Base-by-base conservation (phyloP, 2,329 filamentous ascomycete species). In the Cryphonectria naterciae region DNA sequence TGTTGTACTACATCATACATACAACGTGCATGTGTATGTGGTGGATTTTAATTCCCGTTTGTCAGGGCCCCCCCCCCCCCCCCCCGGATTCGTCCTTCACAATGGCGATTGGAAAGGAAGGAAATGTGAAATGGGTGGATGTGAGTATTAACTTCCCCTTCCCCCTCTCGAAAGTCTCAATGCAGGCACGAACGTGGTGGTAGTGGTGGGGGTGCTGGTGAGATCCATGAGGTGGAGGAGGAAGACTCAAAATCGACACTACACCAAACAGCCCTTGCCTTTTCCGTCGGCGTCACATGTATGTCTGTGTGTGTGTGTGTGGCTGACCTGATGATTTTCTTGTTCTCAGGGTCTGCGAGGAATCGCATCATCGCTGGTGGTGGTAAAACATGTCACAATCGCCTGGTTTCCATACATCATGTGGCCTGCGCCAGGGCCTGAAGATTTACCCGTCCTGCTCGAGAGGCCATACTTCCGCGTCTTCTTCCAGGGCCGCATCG, bases 291-390 rank as follows among this genome's bases (percentile, higher is more conserved):
- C 22, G 56, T 32, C 43, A 3, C 68, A 83, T 91, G 74, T 89
- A 92, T 79, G 85, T 91, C 7, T 49, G 22, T 39, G 37, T 39
- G 10, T 39, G 37, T 39, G 8, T 72, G 87, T 91, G 75, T 92
- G 37, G 13, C n/a, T 68, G 39, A 68, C 39, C 19, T 32, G 17
- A 39, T 11, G 13, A 28, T 43, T n/a, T 41, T 43, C 37, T 62
- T 35, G 58, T 66, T 39, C 41, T 39, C 41, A 73, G 71, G 71
- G 71, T 58, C 71, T 73, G n/a, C 71, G 71, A 60, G 71, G 71
- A 49, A 73, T 73, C 41, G 71, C 71, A 67, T 73, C 71, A 39
- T 71, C 71, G 69, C 62, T 73, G 63, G 71, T 73, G 43, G 71
- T 73, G 19, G 61, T 73, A 25, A 73, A 73, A 67, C 71, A 73